These are phyloP conservation scores for Xylariaceae sp. DNA, from an alignment of 2,329 filamentous ascomycete genomes.

Conservation along the genomic window DNA sequence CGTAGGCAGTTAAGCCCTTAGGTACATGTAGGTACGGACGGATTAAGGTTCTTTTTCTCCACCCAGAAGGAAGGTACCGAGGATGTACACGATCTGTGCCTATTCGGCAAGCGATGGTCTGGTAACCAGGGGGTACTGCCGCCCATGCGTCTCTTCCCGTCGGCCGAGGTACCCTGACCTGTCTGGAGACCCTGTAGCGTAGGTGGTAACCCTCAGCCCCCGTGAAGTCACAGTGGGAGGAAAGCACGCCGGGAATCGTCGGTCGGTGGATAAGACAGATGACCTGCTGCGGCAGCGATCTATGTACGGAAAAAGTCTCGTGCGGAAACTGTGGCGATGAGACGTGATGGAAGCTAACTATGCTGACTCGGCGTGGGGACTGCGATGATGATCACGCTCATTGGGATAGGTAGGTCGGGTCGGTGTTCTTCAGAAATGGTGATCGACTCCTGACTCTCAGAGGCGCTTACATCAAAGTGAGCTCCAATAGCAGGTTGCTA, in stretches of 20 bases:
- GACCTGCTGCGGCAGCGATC: not conserved
- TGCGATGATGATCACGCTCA: not conserved
- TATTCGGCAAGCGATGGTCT: not conserved
- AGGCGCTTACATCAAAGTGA: not conserved
- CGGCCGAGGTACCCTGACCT: not conserved
- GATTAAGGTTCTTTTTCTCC: too few species aligned
- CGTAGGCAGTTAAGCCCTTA: too few species aligned
- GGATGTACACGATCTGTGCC: not conserved
- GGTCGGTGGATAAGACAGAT: not conserved
- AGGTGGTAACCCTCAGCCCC: not conserved
- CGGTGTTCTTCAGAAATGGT: not conserved
- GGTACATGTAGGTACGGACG: too few species aligned
- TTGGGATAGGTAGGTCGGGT: not conserved
- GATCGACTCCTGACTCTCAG: not conserved
- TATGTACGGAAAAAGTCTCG: constrained; percentile 1
- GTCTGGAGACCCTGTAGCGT: not conserved
- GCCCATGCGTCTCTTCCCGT: not conserved
- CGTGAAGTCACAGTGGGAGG: not conserved
- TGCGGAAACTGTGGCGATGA: not conserved
- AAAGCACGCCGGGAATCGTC: not conserved
- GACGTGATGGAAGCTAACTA: not conserved
- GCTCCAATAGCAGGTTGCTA: too few species aligned
- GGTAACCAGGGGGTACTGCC: not conserved
- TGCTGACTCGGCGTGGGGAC: not conserved
- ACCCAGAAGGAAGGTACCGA: too few species aligned